Evolutionary conservation across 1,284 basidiomycete genomes (phyloP), one percentile per base, ranked within the genome.

Genomic region (Somion occarium): DNA sequence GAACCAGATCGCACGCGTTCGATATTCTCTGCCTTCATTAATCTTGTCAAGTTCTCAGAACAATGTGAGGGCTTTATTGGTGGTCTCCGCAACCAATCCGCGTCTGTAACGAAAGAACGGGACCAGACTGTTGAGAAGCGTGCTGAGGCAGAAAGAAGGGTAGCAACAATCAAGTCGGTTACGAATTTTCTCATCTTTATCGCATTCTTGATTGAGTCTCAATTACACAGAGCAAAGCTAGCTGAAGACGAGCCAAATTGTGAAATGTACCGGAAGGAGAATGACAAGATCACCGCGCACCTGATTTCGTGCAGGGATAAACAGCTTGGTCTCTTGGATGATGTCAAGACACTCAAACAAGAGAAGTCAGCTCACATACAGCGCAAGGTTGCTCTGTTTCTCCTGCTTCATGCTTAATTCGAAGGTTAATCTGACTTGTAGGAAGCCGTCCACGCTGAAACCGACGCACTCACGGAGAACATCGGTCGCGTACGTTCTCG

Each of bases 1-100:
- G 85, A 89, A 23, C 71, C 82, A 19, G 75, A 82, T 27, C 80
- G 92, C 22, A 88, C 91, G 0, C 73, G 84, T 13, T 74, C 78
- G 45, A 75, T 90, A 41, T 76, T 97, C 52, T 91, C 90, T 38
- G 93, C 88, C 0, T 87, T 97, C 56, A 87, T 95, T 73, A 97
- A 97, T 69, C 93, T 94, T 67, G 82, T 92, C 64, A 92, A 92
- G 68, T 96, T 95, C 66, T 84, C 83, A 24, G 83, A 88, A 57
- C 85, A 91, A 58, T 84, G 84, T 57, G 74, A 77, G 37, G 66
- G 75, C 1, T 81, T 85, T 51, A 71, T 88, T 18, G 73, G 73
- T 46, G 73, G 78, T 13, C 68, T 91, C n/a, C 75, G 80, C 24
- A 76, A 83, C 12, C 73, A 75, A 44, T 82, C 85, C 9, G 67